A percentile compares a stretch with the other conserved stretches of the same genome.
Evolutionary conservation across 805 yeast genomes (phyloP).

Genomic region (Wickerhamomyces sydowiorum): DNA sequence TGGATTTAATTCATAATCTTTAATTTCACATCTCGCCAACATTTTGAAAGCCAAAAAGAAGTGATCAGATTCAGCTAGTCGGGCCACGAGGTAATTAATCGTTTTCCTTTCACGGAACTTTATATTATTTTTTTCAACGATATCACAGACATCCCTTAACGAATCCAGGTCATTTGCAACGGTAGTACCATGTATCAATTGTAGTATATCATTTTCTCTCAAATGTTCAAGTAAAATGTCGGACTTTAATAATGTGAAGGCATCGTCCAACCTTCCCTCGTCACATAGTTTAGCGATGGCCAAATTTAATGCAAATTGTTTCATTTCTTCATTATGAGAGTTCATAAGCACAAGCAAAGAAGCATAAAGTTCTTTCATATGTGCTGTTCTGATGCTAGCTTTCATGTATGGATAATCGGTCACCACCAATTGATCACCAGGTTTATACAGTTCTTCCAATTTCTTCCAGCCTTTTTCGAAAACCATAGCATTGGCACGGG

Average conservation of each 20-base stretch:
- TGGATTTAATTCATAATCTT: background rate
- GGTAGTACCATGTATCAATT: conserved; percentile 2
- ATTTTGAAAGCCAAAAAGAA: background rate
- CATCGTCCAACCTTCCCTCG: conserved; percentile 2
- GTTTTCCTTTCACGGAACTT: background rate
- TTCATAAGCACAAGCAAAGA: background rate
- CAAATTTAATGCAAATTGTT: conserved; percentile 11
- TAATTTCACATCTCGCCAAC: background rate
- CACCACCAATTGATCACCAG: conserved; percentile 2
- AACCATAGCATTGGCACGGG: conserved; percentile 5
- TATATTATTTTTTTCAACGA: background rate
- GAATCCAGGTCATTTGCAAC: background rate
- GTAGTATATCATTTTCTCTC: conserved; percentile 8
- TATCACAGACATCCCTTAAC: background rate
- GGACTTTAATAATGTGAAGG: conserved; percentile 2
- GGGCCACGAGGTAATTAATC: background rate
- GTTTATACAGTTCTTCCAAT: conserved; percentile 2
- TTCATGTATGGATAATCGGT: conserved; percentile 13
- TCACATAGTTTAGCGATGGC: conserved; percentile 7
- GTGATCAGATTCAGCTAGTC: background rate
- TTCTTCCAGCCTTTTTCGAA: conserved; percentile 6
- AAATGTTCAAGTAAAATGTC: background rate
- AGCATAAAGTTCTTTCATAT: background rate
- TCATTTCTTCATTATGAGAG: conserved; percentile 2
- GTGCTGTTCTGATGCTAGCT: background rate